These are phyloP conservation scores for Mortierella sp. DNA, from an alignment of 371 early-diverging fungal species.

Conservation along the genomic window DNA sequence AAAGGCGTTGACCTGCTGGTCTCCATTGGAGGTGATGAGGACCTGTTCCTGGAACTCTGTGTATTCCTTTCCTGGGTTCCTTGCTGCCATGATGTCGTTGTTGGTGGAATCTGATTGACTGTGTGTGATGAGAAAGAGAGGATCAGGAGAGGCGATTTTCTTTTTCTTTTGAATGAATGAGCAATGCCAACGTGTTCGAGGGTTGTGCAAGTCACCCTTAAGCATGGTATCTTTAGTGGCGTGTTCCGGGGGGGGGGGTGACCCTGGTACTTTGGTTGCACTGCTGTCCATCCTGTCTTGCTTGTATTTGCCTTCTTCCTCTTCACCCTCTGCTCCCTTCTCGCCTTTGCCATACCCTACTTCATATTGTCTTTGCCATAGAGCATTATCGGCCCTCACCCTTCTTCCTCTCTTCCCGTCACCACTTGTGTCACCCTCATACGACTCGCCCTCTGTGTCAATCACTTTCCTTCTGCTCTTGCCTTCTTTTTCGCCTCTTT, in stretches of 20 bases:
- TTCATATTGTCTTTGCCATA: too few species aligned
- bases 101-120: neutral
- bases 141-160: conserved; percentile 3
- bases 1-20: conserved; percentile 26
- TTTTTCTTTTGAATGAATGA: neutral
- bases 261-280: too few species aligned
- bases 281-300: too few species aligned
- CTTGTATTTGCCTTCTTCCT: too few species aligned
- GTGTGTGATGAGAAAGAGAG: conserved; percentile 4
- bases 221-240: neutral
- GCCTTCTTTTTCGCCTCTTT: neutral
- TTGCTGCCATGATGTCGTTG: conserved; percentile 17
- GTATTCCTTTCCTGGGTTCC: conserved; percentile 46
- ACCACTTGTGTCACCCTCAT: too few species aligned
- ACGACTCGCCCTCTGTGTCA: too few species aligned
- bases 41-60: conserved; percentile 40
- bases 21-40: conserved; percentile 14
- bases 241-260: too few species aligned
- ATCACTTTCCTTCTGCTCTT: too few species aligned
- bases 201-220: neutral
- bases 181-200: neutral
- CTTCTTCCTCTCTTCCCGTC: too few species aligned
- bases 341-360: too few species aligned
- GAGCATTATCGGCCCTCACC: too few species aligned
- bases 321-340: too few species aligned